phyloP scores from a whole-genome alignment of 2,329 filamentous ascomycete species.

The Scleromitrula shiraiana region DNA sequence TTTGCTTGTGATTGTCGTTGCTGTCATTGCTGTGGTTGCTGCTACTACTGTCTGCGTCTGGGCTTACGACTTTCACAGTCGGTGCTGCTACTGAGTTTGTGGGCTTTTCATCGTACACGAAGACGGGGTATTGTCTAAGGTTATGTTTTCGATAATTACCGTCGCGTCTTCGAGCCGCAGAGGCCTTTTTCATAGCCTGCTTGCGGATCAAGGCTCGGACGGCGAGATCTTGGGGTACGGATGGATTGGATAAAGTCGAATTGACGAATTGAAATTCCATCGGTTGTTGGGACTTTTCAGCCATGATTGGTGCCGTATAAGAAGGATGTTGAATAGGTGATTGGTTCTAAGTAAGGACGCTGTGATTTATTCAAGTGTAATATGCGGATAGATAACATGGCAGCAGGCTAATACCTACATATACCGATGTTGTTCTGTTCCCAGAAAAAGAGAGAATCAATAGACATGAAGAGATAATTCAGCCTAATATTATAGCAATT shows the following conservation, averaged over 20 bases:
- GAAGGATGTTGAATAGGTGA: background rate
- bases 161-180: conserved; percentile 25
- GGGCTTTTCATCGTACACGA: conserved; percentile 14
- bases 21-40: too few species aligned
- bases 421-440: background rate
- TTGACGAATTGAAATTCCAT: conserved; percentile 25
- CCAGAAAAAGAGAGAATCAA: background rate
- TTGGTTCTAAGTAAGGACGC: background rate
- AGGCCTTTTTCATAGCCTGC: conserved; percentile 34
- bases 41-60: too few species aligned
- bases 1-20: background rate
- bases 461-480: background rate
- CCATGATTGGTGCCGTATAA: background rate
- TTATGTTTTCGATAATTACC: conserved; percentile 30
- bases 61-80: background rate
- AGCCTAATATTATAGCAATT: background rate
- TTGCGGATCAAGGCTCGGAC: conserved; percentile 29
- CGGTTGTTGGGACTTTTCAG: background rate
- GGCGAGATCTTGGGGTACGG: conserved; percentile 17
- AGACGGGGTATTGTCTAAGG: conserved; percentile 25
- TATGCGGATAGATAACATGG: background rate
- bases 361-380: background rate
- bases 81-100: background rate
- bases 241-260: conserved; percentile 19
- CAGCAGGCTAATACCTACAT: background rate